Base-by-base conservation (phyloP, 1,284 basidiomycete species). In the Melampsora occidentalis region DNA sequence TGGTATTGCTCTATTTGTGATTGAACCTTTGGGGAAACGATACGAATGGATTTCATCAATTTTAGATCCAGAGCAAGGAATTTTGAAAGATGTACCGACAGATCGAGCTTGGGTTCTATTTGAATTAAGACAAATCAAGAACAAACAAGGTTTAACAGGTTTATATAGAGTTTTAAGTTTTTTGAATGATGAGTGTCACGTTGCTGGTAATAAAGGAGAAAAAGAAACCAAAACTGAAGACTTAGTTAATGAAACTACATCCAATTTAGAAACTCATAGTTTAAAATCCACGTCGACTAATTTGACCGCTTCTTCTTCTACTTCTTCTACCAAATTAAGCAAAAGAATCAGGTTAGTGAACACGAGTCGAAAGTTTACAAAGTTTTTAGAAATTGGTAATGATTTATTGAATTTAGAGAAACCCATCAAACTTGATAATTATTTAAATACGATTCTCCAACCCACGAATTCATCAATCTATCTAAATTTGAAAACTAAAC, bases 71-170 rank as follows among this genome's bases (percentile, higher is more conserved):
- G 66, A 76, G 25, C 72, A 76, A 69, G 61, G 63, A 28, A 48
- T 76, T 14, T 39, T 76, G 6, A 57, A 65, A 39, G 72, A 59
- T 28, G 72, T 76, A 33, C 72, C 72, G 7, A 76, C 72, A 14
- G 65, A 76, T 31, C 28, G 72, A 16, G 72, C 72, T 6, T 76
- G 53, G 22, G 53, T 76, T 28, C n/a, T 76, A 25, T 64, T 53
- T 14, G 65, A 51, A 42, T 59, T 76, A n/a, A 51, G 72, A 22
- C 59, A 68, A 31, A 59, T 76, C 48, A 53, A 76, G 22, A 33
- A 48, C 22, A 46, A 48, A 76, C 53, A 69, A 20, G 65, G 57
- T 25, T 28, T 57, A n/a, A 57, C 1, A n/a, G 53, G n/a, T 9
- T 57, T 57, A n/a, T n/a, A n/a, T 57, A 28, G 53, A 28, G 53